These are phyloP conservation scores for Metschnikowia kunwiensis DNA, from an alignment of 805 yeast genomes.

Conservation along the genomic window DNA sequence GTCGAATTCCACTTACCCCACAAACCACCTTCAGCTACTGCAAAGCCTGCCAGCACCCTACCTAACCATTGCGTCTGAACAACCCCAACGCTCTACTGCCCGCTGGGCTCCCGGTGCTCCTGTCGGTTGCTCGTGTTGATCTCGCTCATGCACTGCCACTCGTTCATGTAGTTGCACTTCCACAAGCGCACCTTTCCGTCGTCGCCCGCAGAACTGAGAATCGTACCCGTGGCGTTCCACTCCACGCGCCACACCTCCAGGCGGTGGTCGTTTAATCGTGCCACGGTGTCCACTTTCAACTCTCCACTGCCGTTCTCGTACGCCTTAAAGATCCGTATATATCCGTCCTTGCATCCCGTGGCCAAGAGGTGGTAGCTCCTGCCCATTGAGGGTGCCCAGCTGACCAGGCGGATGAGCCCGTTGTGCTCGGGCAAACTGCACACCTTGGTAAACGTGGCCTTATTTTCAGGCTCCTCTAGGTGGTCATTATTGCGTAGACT, in stretches of 20 bases:
- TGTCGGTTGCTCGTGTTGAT: conserved; percentile 25
- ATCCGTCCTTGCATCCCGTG: conserved; percentile 94
- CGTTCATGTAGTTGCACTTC: conserved; percentile 82
- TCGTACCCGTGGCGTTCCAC: conserved; percentile 94
- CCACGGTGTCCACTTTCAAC: conserved; percentile 54
- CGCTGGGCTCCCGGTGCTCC: too few relatives aligned
- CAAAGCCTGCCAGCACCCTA: too few relatives aligned
- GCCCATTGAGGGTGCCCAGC: conserved; percentile 98
- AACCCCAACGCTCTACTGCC: too few relatives aligned
- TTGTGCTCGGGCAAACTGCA: conserved; percentile 77
- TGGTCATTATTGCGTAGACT: neutral
- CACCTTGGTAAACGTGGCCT: conserved; percentile 47
- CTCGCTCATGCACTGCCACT: conserved; percentile 89
- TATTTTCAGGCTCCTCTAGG: conserved; percentile 6
- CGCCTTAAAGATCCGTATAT: conserved; percentile 78
- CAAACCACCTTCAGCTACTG: too few relatives aligned
- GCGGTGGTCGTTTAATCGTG: conserved; percentile 71
- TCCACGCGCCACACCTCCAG: conserved; percentile 95
- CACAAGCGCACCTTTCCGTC: conserved; percentile 90
- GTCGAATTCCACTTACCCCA: too few relatives aligned
- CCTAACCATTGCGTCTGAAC: too few relatives aligned
- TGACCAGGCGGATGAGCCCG: conserved; percentile 80
- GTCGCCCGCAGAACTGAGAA: conserved; percentile 90
- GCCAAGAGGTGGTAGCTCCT: conserved; percentile 84
- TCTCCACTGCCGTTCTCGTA: conserved; percentile 39